Evolutionary conservation across 306 rosid species (phyloP).

Genomic region (Carpinus fangiana): DNA sequence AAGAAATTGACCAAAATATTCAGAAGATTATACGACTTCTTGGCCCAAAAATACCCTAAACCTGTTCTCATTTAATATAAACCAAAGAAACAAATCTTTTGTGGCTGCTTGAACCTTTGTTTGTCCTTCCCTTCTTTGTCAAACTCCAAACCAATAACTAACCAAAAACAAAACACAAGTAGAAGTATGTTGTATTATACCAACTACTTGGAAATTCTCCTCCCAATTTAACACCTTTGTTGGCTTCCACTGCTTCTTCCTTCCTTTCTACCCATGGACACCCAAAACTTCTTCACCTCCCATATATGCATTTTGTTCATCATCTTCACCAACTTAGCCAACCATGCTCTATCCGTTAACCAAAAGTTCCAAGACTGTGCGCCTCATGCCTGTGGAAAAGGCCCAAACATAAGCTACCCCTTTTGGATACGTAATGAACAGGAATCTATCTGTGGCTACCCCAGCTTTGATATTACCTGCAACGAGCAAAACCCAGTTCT

Average conservation of each 20-base stretch:
- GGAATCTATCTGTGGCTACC: conserved; percentile 51
- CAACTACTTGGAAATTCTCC: background rate
- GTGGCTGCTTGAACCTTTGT: background rate
- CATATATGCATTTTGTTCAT: conserved; percentile 18
- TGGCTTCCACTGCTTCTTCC: conserved; percentile 28
- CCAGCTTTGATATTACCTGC: conserved; percentile 54
- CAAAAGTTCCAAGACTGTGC: conserved; percentile 47
- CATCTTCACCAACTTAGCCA: conserved; percentile 28
- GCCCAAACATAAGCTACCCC: conserved; percentile 58
- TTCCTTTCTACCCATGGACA: conserved; percentile 31
- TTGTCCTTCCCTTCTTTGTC: conserved; percentile 31
- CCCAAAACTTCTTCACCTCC: conserved; percentile 31
- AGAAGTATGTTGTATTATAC: too few relatives aligned
- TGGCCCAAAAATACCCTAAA: too few relatives aligned
- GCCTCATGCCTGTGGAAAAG: conserved; percentile 56
- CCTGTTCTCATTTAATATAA: too few relatives aligned
- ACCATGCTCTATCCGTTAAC: conserved; percentile 27
- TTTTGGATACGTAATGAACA: conserved; percentile 58
- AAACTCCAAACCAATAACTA: conserved; percentile 2
- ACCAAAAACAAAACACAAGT: too few relatives aligned
- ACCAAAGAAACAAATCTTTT: too few relatives aligned
- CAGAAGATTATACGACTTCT: too few relatives aligned
- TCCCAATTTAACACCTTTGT: background rate
- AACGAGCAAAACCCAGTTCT: conserved; percentile 43
- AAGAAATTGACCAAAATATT: too few relatives aligned